These are phyloP conservation scores for Boechera stricta DNA, from an alignment of 345 rosid species.

Conservation along the genomic window DNA sequence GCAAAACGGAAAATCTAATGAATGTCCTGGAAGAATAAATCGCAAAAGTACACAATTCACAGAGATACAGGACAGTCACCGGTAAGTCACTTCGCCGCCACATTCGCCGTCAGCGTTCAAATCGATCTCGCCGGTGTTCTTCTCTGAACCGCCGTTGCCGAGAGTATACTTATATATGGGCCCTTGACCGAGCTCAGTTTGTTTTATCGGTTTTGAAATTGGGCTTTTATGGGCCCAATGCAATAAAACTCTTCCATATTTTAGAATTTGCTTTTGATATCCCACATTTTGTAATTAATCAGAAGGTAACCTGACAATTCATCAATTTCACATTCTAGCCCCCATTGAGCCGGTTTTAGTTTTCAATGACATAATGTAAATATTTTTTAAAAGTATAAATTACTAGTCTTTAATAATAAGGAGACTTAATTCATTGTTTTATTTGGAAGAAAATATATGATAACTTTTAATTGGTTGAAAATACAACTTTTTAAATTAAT, in stretches of 20 bases:
- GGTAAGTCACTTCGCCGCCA: constrained; percentile 60
- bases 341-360: not conserved
- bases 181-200: not conserved
- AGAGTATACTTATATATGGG: constrained; percentile 6
- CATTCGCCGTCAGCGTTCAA: constrained; percentile 45
- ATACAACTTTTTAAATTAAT: not conserved
- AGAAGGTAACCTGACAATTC: not conserved
- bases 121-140: constrained; percentile 30
- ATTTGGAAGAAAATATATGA: not conserved
- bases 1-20: constrained; percentile 18
- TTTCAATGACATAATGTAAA: too few relatives aligned
- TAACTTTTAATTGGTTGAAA: not conserved
- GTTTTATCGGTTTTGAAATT: not conserved
- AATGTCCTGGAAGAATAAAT: not conserved
- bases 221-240: constrained; percentile 31
- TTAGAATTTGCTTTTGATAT: not conserved
- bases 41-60: not conserved
- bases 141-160: constrained; percentile 10
- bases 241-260: not conserved
- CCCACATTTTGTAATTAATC: not conserved
- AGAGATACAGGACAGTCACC: constrained; percentile 34
- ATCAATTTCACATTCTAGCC: not conserved
- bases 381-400: too few relatives aligned
- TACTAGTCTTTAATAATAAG: not conserved
- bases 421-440: not conserved